These are phyloP conservation scores for Aspergillus luchuensis DNA, from an alignment of 2,329 filamentous ascomycete genomes.

Conservation along the genomic window DNA sequence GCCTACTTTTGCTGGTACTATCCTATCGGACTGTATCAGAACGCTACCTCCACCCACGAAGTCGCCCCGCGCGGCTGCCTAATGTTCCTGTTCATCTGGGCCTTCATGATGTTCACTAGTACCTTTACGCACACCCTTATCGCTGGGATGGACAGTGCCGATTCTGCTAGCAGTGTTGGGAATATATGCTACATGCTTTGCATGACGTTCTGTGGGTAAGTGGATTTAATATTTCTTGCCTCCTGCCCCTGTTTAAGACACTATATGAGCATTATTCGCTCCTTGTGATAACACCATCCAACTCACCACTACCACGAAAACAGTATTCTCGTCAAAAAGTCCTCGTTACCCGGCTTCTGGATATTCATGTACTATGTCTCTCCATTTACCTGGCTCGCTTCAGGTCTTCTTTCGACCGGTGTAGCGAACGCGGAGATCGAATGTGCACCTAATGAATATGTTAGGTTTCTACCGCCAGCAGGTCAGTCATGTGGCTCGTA, in stretches of 20 bases:
- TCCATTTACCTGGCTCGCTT: conserved; percentile 55
- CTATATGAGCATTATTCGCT: conserved; percentile 13
- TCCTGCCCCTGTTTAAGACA: too few relatives aligned
- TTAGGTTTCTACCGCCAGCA: too few relatives aligned
- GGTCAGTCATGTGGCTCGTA: too few relatives aligned
- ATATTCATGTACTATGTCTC: conserved; percentile 18
- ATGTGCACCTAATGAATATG: too few relatives aligned
- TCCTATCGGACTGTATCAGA: conserved; percentile 40
- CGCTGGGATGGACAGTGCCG: conserved; percentile 36
- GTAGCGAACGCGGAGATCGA: too few relatives aligned
- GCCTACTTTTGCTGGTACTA: conserved; percentile 67
- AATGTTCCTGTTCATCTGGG: conserved; percentile 63
- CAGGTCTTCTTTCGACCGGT: conserved; percentile 64
- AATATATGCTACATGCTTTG: conserved; percentile 7
- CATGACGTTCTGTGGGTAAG: conserved; percentile 4
- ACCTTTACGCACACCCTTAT: conserved; percentile 72
- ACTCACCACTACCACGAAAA: background rate
- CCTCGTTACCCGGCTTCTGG: conserved; percentile 15
- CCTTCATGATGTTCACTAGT: conserved; percentile 68
- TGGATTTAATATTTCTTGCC: too few relatives aligned
- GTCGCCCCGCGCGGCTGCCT: too few relatives aligned
- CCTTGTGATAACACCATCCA: conserved; percentile 5
- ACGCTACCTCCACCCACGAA: too few relatives aligned
- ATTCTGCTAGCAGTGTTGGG: conserved; percentile 3
- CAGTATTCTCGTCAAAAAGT: too few relatives aligned